Evolutionary conservation across 139 green algal genomes (phyloP), one percentile per base, ranked within the genome.

Genomic region (Closterium sp.): DNA sequence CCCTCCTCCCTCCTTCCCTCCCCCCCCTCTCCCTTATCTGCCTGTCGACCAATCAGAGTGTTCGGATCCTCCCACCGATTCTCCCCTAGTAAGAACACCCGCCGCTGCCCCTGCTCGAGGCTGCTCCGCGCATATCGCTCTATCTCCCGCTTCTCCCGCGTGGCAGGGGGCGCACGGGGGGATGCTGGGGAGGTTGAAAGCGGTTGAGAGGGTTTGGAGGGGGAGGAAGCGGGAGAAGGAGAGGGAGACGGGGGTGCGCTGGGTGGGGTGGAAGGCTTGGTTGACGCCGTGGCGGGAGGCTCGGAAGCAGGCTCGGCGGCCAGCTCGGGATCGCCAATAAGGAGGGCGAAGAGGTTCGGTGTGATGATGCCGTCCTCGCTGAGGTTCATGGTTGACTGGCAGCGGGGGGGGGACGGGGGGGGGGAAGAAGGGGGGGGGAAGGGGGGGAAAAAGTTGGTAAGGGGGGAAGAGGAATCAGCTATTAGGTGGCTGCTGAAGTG

Each of bases 401-500:
- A n/a, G n/a, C n/a, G 66, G 90, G n/a, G 8, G 88, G 4, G 34
- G 30, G n/a, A 88, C 31, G 30, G 88, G 30, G 31, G 16, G 31
- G 30, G n/a, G 30, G 83, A 9, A 32, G 30, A 2, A 32, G 66
- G 66, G 7, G 28, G 7, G 30, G 83, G 25, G 7, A 8, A 33
- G 30, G 88, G n/a, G n/a, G n/a, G n/a, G n/a, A n/a, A n/a, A n/a
- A n/a, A n/a, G 69, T 32, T 81, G 69, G 69, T 32, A 88, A 89
- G 7, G 81, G 30, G 88, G 88, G 30, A 12, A 34, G 7, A 1
- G 66, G 9, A 33, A 84, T n/a, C 25, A 4, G 12, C 25, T 32
- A 12, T n/a, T n/a, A n/a, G n/a, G n/a, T n/a, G n/a, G n/a, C n/a
- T n/a, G n/a, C n/a, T n/a, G n/a, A n/a, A n/a, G n/a, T n/a, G n/a